Percentiles rank a stretch among this genome's conserved stretches.
phyloP scores from a whole-genome alignment of 306 rosid species.

The Lathyrus oleraceus region DNA sequence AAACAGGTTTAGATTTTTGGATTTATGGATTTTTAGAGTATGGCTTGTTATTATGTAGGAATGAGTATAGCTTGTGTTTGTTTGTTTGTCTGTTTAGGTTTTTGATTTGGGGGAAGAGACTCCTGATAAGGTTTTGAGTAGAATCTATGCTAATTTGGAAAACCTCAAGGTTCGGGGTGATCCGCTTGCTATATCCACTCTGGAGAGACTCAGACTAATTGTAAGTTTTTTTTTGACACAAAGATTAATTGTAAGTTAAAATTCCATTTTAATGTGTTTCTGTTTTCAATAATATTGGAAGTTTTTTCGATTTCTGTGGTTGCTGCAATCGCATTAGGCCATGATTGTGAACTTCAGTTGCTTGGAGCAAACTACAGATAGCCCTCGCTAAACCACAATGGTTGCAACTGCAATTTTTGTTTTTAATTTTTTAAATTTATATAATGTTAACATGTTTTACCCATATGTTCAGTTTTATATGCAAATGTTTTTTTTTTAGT shows the following conservation, averaged over 20 bases:
- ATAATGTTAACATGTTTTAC: background rate
- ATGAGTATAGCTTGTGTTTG: slow-evolving; percentile 32
- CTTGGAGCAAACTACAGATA: background rate
- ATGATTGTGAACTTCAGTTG: background rate
- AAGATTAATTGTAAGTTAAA: slow-evolving; percentile 76
- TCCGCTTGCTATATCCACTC: slow-evolving; percentile 48
- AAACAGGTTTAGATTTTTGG: slow-evolving; percentile 52
- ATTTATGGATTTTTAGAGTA: background rate
- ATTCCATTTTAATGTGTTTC: background rate
- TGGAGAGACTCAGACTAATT: slow-evolving; percentile 60
- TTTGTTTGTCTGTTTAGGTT: slow-evolving; percentile 57
- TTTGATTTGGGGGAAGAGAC: slow-evolving; percentile 82
- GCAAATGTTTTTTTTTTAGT: background rate
- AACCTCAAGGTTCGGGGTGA: slow-evolving; percentile 59
- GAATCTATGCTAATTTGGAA: slow-evolving; percentile 65
- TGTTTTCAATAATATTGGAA: background rate
- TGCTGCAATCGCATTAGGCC: background rate
- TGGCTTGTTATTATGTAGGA: background rate
- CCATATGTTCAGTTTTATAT: background rate
- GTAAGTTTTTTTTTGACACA: too few species aligned
- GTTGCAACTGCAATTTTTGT: background rate
- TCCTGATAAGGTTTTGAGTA: slow-evolving; percentile 71
- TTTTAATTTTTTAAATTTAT: background rate
- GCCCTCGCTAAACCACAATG: background rate
- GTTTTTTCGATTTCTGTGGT: background rate